Evolutionary conservation across 1,284 basidiomycete genomes (phyloP).

Genomic region (Caloboletus firmus): DNA sequence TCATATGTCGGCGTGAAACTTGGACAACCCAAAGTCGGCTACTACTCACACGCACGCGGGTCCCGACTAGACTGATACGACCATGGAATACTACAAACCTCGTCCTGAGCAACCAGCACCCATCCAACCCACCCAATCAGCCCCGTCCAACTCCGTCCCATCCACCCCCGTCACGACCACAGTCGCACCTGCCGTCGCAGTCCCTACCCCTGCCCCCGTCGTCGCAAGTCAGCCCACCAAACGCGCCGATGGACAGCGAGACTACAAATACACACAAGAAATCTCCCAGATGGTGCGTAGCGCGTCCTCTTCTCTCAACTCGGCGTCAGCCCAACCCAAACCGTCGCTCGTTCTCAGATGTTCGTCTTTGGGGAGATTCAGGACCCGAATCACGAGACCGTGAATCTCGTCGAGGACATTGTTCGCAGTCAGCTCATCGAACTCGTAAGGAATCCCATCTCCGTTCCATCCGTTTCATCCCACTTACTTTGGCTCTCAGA

Average conservation of each 20-base stretch:
- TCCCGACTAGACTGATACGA: not conserved
- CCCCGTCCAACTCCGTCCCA: slow-evolving; percentile 18
- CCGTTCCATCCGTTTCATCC: not conserved
- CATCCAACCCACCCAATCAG: slow-evolving; percentile 22
- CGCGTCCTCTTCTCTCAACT: not conserved
- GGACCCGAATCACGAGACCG: slow-evolving; percentile 84
- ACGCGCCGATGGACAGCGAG: slow-evolving; percentile 36
- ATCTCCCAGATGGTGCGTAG: slow-evolving; percentile 75
- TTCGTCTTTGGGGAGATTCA: slow-evolving; percentile 97
- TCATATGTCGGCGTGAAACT: too few relatives aligned
- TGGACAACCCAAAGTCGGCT: too few relatives aligned
- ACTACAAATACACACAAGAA: slow-evolving; percentile 72
- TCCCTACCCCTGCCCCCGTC: not conserved
- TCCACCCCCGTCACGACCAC: slow-evolving; percentile 24
- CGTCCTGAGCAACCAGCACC: slow-evolving; percentile 27
- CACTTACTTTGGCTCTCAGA: slow-evolving; percentile 46
- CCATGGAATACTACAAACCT: slow-evolving; percentile 33
- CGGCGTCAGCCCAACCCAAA: not conserved
- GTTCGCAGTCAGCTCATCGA: slow-evolving; percentile 93
- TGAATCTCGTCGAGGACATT: slow-evolving; percentile 93
- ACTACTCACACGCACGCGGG: not conserved
- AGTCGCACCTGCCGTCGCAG: not conserved
- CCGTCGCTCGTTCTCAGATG: slow-evolving; percentile 56
- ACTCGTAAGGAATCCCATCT: slow-evolving; percentile 55
- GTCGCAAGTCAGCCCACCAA: slow-evolving; percentile 14